Percentiles rank a stretch among this genome's conserved stretches.
Evolutionary conservation across 495 filamentous ascomycete genomes (phyloP).

Genomic region (Bryoglossum gracile): DNA sequence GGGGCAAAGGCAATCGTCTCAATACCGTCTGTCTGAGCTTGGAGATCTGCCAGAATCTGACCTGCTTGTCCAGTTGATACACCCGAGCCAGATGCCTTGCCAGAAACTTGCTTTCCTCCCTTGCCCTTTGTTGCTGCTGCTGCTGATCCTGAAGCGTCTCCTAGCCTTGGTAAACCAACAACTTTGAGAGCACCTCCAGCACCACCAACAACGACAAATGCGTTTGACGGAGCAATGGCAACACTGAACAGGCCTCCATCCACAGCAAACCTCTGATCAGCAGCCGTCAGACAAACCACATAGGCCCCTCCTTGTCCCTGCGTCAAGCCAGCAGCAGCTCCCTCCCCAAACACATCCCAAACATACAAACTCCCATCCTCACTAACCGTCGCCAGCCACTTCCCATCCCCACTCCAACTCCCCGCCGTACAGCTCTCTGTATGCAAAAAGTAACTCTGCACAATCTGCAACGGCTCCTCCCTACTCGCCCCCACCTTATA

Average conservation of each 20-base stretch:
- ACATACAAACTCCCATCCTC: conserved; percentile 88
- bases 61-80: conserved; percentile 58
- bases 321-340: conserved; percentile 64
- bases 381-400: conserved; percentile 78
- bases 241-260: conserved; percentile 87
- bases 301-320: conserved; percentile 60
- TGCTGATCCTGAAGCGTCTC: conserved; percentile 24
- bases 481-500: conserved; percentile 65
- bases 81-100: conserved; percentile 30
- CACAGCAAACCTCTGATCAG: conserved; percentile 84
- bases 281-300: conserved; percentile 70
- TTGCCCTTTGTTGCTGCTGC: conserved; percentile 40
- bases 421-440: conserved; percentile 83
- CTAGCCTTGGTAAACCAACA: conserved; percentile 71
- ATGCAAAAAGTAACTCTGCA: conserved; percentile 87
- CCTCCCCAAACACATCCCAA: conserved; percentile 85
- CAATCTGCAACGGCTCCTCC: conserved; percentile 58
- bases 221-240: conserved; percentile 67
- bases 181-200: conserved; percentile 77
- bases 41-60: conserved; percentile 60
- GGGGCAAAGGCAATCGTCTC: conserved; percentile 82
- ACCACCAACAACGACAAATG: conserved; percentile 79
- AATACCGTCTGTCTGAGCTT: conserved; percentile 65
- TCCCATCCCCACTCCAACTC: conserved; percentile 83
- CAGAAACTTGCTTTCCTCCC: conserved; percentile 28